Evolutionary conservation across 1,284 basidiomycete species (phyloP), one percentile per base, ranked within the genome.

Genomic region (Neolentinus lepideus): DNA sequence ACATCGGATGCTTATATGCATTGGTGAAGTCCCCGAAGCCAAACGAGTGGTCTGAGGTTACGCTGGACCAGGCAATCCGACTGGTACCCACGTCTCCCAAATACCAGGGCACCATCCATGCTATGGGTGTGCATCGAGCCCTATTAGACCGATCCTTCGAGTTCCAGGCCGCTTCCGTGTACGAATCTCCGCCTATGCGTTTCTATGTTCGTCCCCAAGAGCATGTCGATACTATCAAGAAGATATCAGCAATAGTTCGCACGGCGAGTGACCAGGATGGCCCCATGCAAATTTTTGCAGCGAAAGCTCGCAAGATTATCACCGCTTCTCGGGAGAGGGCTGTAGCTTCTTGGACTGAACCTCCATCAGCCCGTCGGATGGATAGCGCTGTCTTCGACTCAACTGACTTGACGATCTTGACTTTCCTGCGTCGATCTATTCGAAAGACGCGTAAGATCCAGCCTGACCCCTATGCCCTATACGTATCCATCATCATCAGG

Each of bases 151-250:
- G 82, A 53, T 68, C 74, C 22, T 67, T 72, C 29, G 70, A 75
- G 35, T 90, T 91, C 68, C 74, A 82, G 45, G 63, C 71, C 12
- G 75, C 74, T 2, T 83, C 85, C 52, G 71, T 65, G 0, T 43
- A 43, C 19, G 38, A 43, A 43, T 6, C 38, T 9, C 38, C 38
- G 16, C 38, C 38, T 3, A 43, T 21, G 19, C 38, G 38, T 21
- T 94, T 95, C 71, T 66, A 77, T 35, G 80, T 95, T 36, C 84
- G 94, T 2, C 88, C 90, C 1, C 68, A 72, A 27, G 71, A 72
- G 0, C 82, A 92, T 38, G 72, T 90, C 1, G 63, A 78, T 19
- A 78, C 79, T 38, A 67, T 94, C 25, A 55, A 76, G n/a, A 66
- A 63, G 0, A 82, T 94, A 2, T 68, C 68, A 14, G 62, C 71